Evolutionary conservation across 139 green algal genomes (phyloP).

Genomic region (Diplosphaera chodatii): DNA sequence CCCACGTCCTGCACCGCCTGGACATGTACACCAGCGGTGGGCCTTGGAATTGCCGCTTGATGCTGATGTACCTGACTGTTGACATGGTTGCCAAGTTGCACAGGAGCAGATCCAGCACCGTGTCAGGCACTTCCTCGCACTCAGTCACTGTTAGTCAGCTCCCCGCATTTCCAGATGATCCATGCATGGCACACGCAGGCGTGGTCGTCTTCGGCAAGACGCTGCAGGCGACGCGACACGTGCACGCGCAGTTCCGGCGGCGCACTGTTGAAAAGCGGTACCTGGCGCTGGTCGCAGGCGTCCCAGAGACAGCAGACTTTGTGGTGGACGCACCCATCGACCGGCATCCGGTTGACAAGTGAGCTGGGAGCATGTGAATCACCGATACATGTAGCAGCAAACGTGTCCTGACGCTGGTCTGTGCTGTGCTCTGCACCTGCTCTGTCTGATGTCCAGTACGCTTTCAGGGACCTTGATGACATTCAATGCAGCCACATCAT

Average conservation of each 20-base stretch:
- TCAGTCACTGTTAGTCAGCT: too few species aligned
- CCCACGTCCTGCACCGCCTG: conserved; percentile 49
- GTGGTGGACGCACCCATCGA: conserved; percentile 55
- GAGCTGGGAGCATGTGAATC: background rate
- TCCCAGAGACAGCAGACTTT: conserved; percentile 22
- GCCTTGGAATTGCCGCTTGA: conserved; percentile 26
- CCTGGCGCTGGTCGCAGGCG: conserved; percentile 53
- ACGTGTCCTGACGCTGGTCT: background rate
- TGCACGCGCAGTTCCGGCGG: conserved; percentile 7
- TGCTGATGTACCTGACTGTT: too few species aligned
- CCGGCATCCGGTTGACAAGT: conserved; percentile 37
- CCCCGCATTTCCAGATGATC: too few species aligned
- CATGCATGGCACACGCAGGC: background rate
- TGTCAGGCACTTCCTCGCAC: too few species aligned
- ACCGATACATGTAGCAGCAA: background rate
- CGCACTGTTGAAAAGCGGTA: conserved; percentile 64
- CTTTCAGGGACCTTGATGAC: background rate
- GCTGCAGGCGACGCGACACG: background rate
- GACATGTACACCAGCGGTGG: conserved; percentile 79
- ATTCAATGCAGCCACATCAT: background rate
- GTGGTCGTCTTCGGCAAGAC: background rate
- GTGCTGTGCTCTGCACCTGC: too few species aligned
- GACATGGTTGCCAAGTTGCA: too few species aligned
- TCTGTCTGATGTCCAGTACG: too few species aligned
- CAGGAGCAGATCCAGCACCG: too few species aligned